A percentile compares a stretch with the other conserved stretches of the same genome.
Evolutionary conservation across 169 alveolate genomes (phyloP).

Genomic region (Eimeria tenella): DNA sequence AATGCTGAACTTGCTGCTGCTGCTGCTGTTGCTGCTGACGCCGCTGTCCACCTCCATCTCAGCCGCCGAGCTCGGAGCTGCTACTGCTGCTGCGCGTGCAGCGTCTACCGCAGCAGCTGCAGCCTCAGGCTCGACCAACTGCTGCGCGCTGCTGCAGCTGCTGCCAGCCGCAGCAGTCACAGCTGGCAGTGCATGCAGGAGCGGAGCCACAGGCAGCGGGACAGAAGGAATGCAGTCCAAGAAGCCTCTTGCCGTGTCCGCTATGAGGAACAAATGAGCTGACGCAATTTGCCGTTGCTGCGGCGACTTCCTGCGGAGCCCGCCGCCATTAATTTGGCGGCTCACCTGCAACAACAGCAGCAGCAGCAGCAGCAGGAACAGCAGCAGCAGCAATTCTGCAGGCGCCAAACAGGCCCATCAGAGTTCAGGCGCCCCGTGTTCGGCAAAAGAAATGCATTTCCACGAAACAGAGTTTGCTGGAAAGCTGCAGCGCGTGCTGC

Average conservation of each 20-base stretch:
- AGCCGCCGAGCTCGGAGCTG: background rate
- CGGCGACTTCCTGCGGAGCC: constrained; percentile 39
- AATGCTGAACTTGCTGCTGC: constrained; percentile 51
- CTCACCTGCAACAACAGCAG: constrained; percentile 55
- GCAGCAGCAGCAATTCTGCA: background rate
- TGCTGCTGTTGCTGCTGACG: constrained; percentile 57
- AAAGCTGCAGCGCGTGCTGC: background rate
- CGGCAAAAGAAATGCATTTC: background rate
- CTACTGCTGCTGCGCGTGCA: constrained; percentile 38
- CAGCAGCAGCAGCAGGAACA: constrained; percentile 1
- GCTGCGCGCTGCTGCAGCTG: constrained; percentile 10
- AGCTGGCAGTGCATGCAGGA: background rate
- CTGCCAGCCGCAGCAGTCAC: constrained; percentile 13
- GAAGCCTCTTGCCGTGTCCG: constrained; percentile 26
- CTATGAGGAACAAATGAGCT: constrained; percentile 36
- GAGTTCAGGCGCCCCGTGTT: no score
- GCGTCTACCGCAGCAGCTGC: constrained; percentile 55
- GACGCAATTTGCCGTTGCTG: constrained; percentile 51
- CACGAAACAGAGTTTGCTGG: background rate
- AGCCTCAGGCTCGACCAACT: constrained; percentile 1
- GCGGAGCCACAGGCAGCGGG: constrained; percentile 55
- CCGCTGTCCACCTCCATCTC: constrained; percentile 33
- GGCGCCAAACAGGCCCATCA: no score
- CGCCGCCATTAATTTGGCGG: constrained; percentile 60
- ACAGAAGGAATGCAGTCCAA: constrained; percentile 17